These are phyloP conservation scores for Monilinia vaccinii-corymbosi DNA, from an alignment of 2,329 filamentous ascomycete genomes.

Conservation along the genomic window DNA sequence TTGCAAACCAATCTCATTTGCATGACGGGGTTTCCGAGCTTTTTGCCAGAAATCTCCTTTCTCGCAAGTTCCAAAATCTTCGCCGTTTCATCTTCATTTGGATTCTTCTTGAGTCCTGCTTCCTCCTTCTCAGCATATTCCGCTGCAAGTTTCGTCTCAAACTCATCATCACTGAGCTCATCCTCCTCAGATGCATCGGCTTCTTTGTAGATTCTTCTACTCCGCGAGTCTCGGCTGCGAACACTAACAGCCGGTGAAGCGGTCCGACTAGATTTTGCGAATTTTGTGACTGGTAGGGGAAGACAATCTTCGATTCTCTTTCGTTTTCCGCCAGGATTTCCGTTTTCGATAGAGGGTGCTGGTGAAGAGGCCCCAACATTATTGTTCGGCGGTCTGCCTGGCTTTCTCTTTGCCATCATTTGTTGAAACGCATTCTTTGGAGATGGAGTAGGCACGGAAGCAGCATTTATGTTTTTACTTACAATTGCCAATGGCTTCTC, in stretches of 20 bases:
- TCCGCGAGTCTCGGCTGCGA: constrained; percentile 35
- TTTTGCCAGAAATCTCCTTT: constrained; percentile 81
- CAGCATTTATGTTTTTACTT: constrained; percentile 19
- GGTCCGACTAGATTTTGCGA: constrained; percentile 61
- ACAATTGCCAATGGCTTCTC: constrained; percentile 22
- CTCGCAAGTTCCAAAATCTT: constrained; percentile 69
- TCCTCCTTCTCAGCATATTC: constrained; percentile 41
- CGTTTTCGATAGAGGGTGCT: not conserved
- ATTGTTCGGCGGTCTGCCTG: constrained; percentile 1
- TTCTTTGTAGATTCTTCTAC: constrained; percentile 39
- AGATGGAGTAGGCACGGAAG: constrained; percentile 4
- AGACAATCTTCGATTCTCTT: constrained; percentile 36
- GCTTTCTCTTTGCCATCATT: constrained; percentile 29
- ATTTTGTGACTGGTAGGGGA: constrained; percentile 51
- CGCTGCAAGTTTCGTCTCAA: constrained; percentile 67
- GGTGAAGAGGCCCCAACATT: not conserved
- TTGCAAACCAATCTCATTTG: constrained; percentile 90
- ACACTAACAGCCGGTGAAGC: constrained; percentile 55
- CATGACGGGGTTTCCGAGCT: constrained; percentile 85
- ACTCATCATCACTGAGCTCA: constrained; percentile 69
- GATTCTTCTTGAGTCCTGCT: constrained; percentile 41
- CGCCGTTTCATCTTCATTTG: constrained; percentile 51
- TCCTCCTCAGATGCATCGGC: constrained; percentile 52
- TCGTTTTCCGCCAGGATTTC: constrained; percentile 44
- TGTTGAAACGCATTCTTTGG: constrained; percentile 39